Evolutionary conservation across 1,139 yeast genomes (phyloP), one percentile per base, ranked within the genome.

Genomic region (Saccharomyces hybrid): DNA sequence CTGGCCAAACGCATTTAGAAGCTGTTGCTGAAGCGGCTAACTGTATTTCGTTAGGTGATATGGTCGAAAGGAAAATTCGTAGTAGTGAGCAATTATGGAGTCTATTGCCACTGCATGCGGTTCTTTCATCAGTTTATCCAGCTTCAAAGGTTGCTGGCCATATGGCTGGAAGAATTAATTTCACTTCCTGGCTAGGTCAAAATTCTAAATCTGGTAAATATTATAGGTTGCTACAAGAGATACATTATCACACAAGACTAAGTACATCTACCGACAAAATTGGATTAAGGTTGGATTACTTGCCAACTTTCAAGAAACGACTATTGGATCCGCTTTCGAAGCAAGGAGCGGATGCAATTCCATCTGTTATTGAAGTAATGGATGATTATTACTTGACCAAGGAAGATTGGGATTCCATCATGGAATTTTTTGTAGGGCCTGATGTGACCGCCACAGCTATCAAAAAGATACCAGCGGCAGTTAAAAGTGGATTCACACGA

Each of bases 21-120:
- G 75, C 82, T 32, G 84, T 86, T 1, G 86, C 89, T 0, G 74
- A 75, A 30, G 99, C 99, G 0, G 89, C 98, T 0, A 91, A 89
- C 61, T 82, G 88, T 53, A 88, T 95, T 51, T 84, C 95, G 47
- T 79, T 80, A 54, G 86, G 93, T 14, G 99, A 95, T 68, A 70
- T 84, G 31, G 84, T 91, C 23, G 96, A 90, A 67, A 75, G 82
- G 30, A 77, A 82, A 68, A 91, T 95, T 57, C 86, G 96, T 64
- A 87, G 96, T 47, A 81, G 95, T 50, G 97, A 91, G 64, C 99
- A 93, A 71, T 91, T 88, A 64, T 95, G 99, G 99, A 83, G 95
- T 60, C 76, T 95, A 60, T 79, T 95, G 75, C 99, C 99, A 2
- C 79, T 90, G 63, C 97, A 91, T 72, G 98, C 93, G 0, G 79